A percentile compares a stretch with the other conserved stretches of the same genome.
Conservation (phyloP, 2,329 filamentous ascomycete genomes). For the Macrophomina tecta region DNA sequence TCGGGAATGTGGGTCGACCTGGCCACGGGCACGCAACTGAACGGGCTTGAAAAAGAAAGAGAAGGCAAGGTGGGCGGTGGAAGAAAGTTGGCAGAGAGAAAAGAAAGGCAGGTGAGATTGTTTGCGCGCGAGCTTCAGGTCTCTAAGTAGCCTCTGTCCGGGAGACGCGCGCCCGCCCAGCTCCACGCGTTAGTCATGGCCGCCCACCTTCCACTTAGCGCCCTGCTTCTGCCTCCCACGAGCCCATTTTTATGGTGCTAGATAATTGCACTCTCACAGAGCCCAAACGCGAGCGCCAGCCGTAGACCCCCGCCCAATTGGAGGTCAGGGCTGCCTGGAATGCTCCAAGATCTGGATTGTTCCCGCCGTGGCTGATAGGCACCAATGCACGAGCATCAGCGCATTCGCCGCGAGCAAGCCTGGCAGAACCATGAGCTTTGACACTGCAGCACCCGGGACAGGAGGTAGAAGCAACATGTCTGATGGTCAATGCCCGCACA, state of each 20-base stretch:
- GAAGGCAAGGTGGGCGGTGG: neutral
- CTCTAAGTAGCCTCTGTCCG: neutral
- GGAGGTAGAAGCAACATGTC: too few relatives aligned
- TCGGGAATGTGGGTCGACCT: neutral
- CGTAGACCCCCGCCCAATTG: neutral
- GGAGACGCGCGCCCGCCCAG: slow-evolving; percentile 11
- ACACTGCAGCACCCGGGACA: too few relatives aligned
- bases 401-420: too few relatives aligned
- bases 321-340: too few relatives aligned
- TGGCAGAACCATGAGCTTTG: too few relatives aligned
- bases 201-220: neutral
- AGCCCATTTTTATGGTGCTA: neutral
- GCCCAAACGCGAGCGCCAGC: neutral
- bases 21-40: neutral
- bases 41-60: neutral
- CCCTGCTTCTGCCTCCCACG: neutral
- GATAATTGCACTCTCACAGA: neutral
- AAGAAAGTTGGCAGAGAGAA: neutral
- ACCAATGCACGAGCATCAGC: too few relatives aligned
- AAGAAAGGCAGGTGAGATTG: slow-evolving; percentile 14
- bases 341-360: too few relatives aligned
- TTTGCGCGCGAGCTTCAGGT: slow-evolving; percentile 22
- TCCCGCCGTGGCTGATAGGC: too few relatives aligned
- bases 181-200: slow-evolving; percentile 12
- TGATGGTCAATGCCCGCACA: too few relatives aligned